These are phyloP conservation scores for Cyclotella atomus DNA, from an alignment of 108 stramenopile genomes.

Conservation along the genomic window DNA sequence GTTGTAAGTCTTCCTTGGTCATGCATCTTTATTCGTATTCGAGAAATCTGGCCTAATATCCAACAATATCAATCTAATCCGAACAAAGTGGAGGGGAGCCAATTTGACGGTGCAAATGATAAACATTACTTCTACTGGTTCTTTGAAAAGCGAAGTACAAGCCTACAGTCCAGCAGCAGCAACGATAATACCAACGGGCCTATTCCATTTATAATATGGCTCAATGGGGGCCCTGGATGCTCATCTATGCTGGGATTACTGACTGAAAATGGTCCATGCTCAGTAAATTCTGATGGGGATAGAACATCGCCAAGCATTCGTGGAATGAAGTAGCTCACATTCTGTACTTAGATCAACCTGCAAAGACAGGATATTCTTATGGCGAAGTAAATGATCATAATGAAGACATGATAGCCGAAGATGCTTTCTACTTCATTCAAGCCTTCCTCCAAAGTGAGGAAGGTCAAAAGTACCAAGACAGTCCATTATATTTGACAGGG, in stretches of 20 bases:
- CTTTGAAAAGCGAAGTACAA: slow-evolving; percentile 85
- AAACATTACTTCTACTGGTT: slow-evolving; percentile 97
- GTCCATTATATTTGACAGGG: slow-evolving; percentile 83
- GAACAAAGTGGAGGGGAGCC: slow-evolving; percentile 44
- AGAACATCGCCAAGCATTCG: slow-evolving; percentile 79
- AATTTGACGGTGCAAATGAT: slow-evolving; percentile 60
- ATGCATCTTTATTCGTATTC: too few species aligned
- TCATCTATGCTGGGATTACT: slow-evolving; percentile 91
- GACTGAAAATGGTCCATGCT: slow-evolving; percentile 97
- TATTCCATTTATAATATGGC: slow-evolving; percentile 92
- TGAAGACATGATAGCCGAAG: slow-evolving; percentile 92
- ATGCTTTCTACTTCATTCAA: slow-evolving; percentile 95
- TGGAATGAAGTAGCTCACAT: slow-evolving; percentile 97
- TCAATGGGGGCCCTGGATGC: slow-evolving; percentile 95
- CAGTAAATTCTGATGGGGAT: slow-evolving; percentile 87
- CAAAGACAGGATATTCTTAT: slow-evolving; percentile 96
- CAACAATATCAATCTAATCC: too few species aligned
- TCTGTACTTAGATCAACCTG: slow-evolving; percentile 97
- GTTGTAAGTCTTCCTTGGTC: too few species aligned
- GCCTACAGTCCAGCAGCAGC: slow-evolving; percentile 1
- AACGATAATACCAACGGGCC: slow-evolving; percentile 21
- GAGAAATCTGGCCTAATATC: too few species aligned
- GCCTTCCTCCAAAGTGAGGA: slow-evolving; percentile 88
- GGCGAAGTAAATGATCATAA: slow-evolving; percentile 78
- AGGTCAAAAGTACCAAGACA: slow-evolving; percentile 76